phyloP scores from a whole-genome alignment of 75 land plant species.

The Adiantum capillusveneris region DNA sequence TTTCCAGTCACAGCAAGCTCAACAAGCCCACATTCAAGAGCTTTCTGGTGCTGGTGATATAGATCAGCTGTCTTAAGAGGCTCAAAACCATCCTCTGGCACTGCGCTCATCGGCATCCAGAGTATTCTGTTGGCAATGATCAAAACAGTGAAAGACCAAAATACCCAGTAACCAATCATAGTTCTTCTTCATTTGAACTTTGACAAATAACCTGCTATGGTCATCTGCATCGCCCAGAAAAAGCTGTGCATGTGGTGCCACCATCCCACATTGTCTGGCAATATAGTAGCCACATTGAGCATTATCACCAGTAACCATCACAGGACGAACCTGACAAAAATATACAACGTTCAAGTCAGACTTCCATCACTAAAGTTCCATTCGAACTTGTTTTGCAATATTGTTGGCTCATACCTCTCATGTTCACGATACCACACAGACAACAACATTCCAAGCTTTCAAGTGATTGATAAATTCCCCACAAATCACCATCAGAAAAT shows the following conservation, averaged over 20 bases:
- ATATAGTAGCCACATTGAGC: slow-evolving; percentile 40
- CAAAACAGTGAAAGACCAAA: neutral
- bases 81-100: slow-evolving; percentile 6
- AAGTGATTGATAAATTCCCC: too few species aligned
- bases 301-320: slow-evolving; percentile 42
- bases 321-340: slow-evolving; percentile 32
- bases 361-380: too few species aligned
- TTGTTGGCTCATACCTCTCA: too few species aligned
- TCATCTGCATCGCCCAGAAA: slow-evolving; percentile 23
- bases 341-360: too few species aligned
- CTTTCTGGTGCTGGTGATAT: slow-evolving; percentile 22
- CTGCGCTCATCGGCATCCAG: slow-evolving; percentile 25
- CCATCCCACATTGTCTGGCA: slow-evolving; percentile 28
- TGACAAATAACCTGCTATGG: too few species aligned
- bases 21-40: slow-evolving; percentile 23
- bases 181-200: neutral
- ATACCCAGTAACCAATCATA: too few species aligned
- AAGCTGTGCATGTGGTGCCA: slow-evolving; percentile 22
- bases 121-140: slow-evolving; percentile 23
- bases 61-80: slow-evolving; percentile 22
- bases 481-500: too few species aligned
- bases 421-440: too few species aligned
- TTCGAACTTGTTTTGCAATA: too few species aligned
- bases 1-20: slow-evolving; percentile 41
- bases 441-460: too few species aligned